Evolutionary conservation across 2,329 filamentous ascomycete genomes (phyloP), one percentile per base, ranked within the genome.

Genomic region (Nemania bipapillata): DNA sequence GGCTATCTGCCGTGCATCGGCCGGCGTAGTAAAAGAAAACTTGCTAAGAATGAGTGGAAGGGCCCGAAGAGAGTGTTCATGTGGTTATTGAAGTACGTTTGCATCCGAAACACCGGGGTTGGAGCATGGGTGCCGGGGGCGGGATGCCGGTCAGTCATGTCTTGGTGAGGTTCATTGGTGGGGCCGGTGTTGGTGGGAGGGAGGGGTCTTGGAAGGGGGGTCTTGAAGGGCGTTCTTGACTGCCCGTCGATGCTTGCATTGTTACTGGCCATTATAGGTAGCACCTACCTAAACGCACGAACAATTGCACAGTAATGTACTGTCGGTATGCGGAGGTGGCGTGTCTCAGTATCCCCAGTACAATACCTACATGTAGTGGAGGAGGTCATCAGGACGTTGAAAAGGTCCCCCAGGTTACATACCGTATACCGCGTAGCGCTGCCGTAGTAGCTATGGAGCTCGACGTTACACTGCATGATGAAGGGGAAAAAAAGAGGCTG

Each of bases 151-250:
- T 26, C 50, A 52, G 24, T 35, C 22, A 30, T 32, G 28, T 8
- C 22, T 28, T 24, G 53, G 40, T 53, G 64, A 62, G 64, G 57
- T 52, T n/a, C 12, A 35, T 35, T 15, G 11, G 65, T 63, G 62
- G 62, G 53, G 32, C 54, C n/a, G 47, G 26, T 40, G 24, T 28
- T 35, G 6, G 32, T 49, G 65, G 28, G 26, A 57, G 24, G n/a
- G 17, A 53, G 26, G 20, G n/a, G n/a, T n/a, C n/a, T n/a, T n/a
- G n/a, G n/a, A n/a, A n/a, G n/a, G n/a, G n/a, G n/a, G n/a, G n/a
- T n/a, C n/a, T n/a, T n/a, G n/a, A n/a, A n/a, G 45, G 45, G 28
- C 26, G 17, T 56, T 37, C 40, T 15, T 45, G 30, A 15, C 15
- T 54, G 24, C 22, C n/a, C n/a, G 15, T 24, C 15, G n/a, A n/a